Base-by-base conservation (phyloP, 306 rosid genomes). In the Hippophae tibetana region DNA sequence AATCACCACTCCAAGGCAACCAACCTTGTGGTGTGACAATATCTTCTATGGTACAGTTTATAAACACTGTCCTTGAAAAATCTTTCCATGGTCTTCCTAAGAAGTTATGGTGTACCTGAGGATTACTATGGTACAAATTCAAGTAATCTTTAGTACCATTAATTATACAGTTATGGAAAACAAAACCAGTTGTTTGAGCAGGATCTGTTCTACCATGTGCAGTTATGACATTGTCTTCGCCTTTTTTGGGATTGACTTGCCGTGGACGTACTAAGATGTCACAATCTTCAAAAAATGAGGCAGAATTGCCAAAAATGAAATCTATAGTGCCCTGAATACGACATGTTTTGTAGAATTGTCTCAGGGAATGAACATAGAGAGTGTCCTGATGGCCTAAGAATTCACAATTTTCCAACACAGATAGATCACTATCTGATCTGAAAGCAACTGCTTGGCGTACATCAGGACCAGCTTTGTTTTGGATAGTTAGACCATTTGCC, bases 391-490 rank as follows among this genome's bases (percentile, higher is more conserved):
- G 83, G 43, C 99, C 96, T 9, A 80, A 1, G 69, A 92, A 83
- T 58, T 88, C 96, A 5, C 89, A 84, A 47, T 69, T 79, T 60
- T 92, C 87, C 3, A 92, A 61, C 0, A 85, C 66, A 0, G 93
- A 92, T 9, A 56, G 66, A 66, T 87, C 98, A 26, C 98, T 92
- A 72, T 83, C 88, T 67, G 80, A 82, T 81, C 93, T 75, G 46
- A 92, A 88, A 2, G 98, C 96, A 43, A 92, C 98, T 42, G 98
- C 98, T 66, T 92, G 98, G 67, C 82, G 93, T 8, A 78, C 89
- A n/a, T 78, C 88, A 7, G 95, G 85, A 0, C 98, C 98, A 0
- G 96, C 96, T 1, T 84, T 88, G 83, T 92, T 92, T 9, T 78
- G 52, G 38, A 92, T 57, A 7, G 96, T 92, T 2, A 92, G 74